Conservation (phyloP, 2,329 filamentous ascomycete species). For the Fusarium sulawesiense region DNA sequence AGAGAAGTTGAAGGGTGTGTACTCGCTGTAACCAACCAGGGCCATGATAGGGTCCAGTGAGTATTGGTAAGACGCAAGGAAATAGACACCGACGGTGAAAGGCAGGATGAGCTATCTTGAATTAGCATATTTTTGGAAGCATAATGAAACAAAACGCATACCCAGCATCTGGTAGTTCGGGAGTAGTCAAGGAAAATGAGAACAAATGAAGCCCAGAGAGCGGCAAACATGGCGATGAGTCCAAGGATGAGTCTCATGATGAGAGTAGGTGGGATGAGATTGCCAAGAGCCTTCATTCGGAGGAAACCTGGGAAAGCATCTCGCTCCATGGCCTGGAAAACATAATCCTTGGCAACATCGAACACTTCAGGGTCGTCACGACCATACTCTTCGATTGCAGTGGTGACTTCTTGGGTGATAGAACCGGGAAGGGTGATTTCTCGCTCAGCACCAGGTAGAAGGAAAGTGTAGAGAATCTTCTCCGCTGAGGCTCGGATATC, state of each 20-base stretch:
- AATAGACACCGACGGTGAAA: conserved; percentile 91
- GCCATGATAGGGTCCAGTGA: conserved; percentile 93
- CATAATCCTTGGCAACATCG: conserved; percentile 97
- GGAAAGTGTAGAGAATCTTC: conserved; percentile 98
- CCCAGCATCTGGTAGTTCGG: conserved; percentile 82
- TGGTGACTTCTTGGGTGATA: conserved; percentile 87
- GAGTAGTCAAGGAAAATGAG: conserved; percentile 90
- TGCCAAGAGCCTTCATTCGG: conserved; percentile 93
- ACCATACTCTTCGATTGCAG: conserved; percentile 88
- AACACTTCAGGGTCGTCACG: conserved; percentile 98
- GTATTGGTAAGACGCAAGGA: conserved; percentile 92
- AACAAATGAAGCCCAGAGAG: conserved; percentile 93
- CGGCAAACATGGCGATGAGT: conserved; percentile 84
- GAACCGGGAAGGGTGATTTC: conserved; percentile 93
- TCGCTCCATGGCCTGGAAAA: conserved; percentile 99
- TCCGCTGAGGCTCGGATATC: conserved; percentile 95
- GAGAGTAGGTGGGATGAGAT: conserved; percentile 91
- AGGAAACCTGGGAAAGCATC: conserved; percentile 99
- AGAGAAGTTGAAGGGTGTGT: conserved; percentile 93
- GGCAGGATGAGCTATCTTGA: conserved; percentile 75
- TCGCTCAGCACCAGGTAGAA: conserved; percentile 93
- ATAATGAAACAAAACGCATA: conserved; percentile 59
- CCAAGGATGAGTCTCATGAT: conserved; percentile 88
- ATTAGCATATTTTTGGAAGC: conserved; percentile 18
- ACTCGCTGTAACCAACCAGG: conserved; percentile 90